Base-by-base conservation (phyloP, 2,329 filamentous ascomycete genomes). In the Claviceps pusilla region DNA sequence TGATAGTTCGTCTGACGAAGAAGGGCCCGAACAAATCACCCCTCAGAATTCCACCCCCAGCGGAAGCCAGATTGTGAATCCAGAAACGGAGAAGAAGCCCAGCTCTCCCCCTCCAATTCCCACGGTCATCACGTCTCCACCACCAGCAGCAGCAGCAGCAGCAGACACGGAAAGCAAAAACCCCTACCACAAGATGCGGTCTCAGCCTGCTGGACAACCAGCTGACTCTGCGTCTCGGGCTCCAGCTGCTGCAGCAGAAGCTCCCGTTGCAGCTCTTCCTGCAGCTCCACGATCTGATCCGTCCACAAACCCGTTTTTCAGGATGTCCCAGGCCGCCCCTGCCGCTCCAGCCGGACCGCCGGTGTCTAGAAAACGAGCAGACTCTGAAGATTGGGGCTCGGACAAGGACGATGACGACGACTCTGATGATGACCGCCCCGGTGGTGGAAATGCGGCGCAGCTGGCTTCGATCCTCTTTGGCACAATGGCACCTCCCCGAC, bases 241-340 rank as follows among this genome's bases (percentile, higher is more conserved):
- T 7, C 45, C 33, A 7, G 24, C 33, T 48, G 24, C 45, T 11
- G n/a, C 39, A 16, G 35, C 39, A 12, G 37, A 41, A 7, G 41
- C 41, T 16, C 12, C 48, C 29, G 67, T 66, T 33, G 65, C 67
- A 49, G 64, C 61, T 46, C 68, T 62, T 53, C 66, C 63, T 51
- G 65, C 58, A 52, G 67, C 64, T 39, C 66, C 61, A 29, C 73
- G 62, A 60, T 70, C 78, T 39, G 77, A 83, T 49, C 76, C 79
- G 29, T 90, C 87, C n/a, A 97, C 88, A 10, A 98, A 98, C 66
- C 93, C 93, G 4, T 98, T 97, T 82, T 87, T 95, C 68, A 86
- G 89, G 55, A 81, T 95, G 65, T 82, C 86, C 5, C 80, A 86
- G 61, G 19, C 19, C 19, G 78, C 74, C 54, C 68, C 66, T 49